A percentile compares a stretch with the other conserved stretches of the same genome.
These are phyloP conservation scores for Pisolithus thermaeus DNA, from an alignment of 1,284 basidiomycete genomes.

Conservation along the genomic window DNA sequence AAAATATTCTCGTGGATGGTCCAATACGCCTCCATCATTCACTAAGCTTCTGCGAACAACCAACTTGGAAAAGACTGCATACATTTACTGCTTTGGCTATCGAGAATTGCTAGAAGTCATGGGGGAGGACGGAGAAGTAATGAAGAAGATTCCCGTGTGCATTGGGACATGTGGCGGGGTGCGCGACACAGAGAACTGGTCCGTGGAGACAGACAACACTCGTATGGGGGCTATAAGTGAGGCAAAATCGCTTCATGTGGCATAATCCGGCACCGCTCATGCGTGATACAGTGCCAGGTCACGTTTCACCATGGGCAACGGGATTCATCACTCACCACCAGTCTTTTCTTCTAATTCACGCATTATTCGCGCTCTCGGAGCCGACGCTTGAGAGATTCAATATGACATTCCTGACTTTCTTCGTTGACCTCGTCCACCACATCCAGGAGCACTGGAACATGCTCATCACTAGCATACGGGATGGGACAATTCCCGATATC, in stretches of 20 bases:
- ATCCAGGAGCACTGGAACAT: conserved; percentile 19
- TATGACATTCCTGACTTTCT: conserved; percentile 3
- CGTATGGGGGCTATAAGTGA: conserved; percentile 6
- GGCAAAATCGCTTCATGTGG: neutral
- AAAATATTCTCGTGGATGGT: conserved; percentile 9
- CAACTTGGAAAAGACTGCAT: neutral
- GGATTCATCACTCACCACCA: conserved; percentile 9
- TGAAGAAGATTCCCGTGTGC: conserved; percentile 11
- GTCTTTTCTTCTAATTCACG: conserved; percentile 19
- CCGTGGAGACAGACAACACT: conserved; percentile 10
- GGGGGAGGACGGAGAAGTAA: conserved; percentile 8
- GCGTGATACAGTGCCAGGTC: conserved; percentile 8
- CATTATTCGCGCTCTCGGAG: conserved; percentile 13
- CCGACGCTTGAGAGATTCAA: conserved; percentile 6
- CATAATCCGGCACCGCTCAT: neutral
- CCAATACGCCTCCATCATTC: neutral
- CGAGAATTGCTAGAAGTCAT: conserved; percentile 10
- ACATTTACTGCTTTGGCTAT: conserved; percentile 1
- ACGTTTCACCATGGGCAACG: conserved; percentile 15
- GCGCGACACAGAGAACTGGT: conserved; percentile 7
- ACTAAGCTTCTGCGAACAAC: neutral
- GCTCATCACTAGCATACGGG: conserved; percentile 11
- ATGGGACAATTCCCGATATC: conserved; percentile 16
- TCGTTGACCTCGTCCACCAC: conserved; percentile 12
- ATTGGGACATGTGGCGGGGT: neutral